These are phyloP conservation scores for Phytophthora pisi DNA, from an alignment of 352 stramenopile genomes.

Conservation along the genomic window DNA sequence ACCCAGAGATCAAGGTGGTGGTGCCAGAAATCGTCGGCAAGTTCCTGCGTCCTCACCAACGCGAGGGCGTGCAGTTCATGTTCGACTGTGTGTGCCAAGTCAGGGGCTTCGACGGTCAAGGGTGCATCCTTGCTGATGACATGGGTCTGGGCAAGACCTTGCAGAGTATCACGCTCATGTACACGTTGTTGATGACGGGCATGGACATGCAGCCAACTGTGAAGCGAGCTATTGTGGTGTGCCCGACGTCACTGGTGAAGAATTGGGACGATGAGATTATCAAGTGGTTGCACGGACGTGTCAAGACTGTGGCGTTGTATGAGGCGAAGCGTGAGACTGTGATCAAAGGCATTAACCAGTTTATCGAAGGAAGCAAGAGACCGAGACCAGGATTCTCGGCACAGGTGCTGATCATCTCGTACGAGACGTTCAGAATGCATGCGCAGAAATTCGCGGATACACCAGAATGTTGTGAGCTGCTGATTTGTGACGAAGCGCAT, in stretches of 20 bases:
- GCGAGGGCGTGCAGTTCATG: constrained; percentile 97
- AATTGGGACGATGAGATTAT: constrained; percentile 92
- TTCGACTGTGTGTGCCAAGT: constrained; percentile 94
- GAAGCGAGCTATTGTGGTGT: constrained; percentile 80
- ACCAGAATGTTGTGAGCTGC: constrained; percentile 91
- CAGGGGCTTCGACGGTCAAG: constrained; percentile 78
- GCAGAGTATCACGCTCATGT: constrained; percentile 89
- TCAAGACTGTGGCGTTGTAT: constrained; percentile 86
- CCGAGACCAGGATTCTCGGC: constrained; percentile 55
- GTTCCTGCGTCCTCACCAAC: constrained; percentile 95
- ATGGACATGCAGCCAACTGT: constrained; percentile 75
- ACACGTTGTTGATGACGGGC: constrained; percentile 78
- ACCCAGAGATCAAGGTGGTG: constrained; percentile 69
- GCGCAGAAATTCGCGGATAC: constrained; percentile 89
- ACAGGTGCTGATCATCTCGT: constrained; percentile 88
- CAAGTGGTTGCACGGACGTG: constrained; percentile 85
- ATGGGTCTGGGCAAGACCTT: constrained; percentile 90
- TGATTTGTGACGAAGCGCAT: constrained; percentile 99
- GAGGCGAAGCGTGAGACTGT: constrained; percentile 84
- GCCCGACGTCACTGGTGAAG: constrained; percentile 87
- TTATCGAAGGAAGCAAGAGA: constrained; percentile 81
- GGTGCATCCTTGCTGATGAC: constrained; percentile 89
- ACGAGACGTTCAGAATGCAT: constrained; percentile 95
- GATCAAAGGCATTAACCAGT: constrained; percentile 83
- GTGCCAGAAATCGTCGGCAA: constrained; percentile 93